phyloP scores from a whole-genome alignment of 1,284 basidiomycete species.

The Clitocybe nebularis region DNA sequence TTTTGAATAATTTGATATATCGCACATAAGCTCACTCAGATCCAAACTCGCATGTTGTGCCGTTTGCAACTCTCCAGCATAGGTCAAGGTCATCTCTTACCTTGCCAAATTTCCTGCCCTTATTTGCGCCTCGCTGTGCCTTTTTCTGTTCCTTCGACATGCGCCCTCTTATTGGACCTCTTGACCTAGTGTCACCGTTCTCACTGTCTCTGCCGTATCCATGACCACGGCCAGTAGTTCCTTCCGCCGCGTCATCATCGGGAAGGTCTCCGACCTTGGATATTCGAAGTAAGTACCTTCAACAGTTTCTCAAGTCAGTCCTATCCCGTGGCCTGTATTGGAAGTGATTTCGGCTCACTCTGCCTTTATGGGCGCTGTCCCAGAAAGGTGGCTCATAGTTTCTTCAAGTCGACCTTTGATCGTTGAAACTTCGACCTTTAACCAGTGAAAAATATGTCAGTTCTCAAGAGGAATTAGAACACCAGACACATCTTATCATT shows the following conservation, averaged over 20 bases:
- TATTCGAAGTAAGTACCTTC: conserved; percentile 60
- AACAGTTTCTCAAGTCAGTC: too few relatives aligned
- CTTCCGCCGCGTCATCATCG: conserved; percentile 80
- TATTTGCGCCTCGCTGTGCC: conserved; percentile 73
- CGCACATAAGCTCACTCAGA: conserved; percentile 59
- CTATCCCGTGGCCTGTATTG: too few relatives aligned
- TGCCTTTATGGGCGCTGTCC: conserved; percentile 71
- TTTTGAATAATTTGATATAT: background rate
- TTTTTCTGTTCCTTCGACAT: conserved; percentile 58
- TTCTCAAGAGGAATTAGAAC: too few relatives aligned
- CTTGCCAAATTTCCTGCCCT: conserved; percentile 69
- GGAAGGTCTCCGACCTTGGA: conserved; percentile 31
- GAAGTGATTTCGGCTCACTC: conserved; percentile 49
- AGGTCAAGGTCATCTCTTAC: conserved; percentile 71
- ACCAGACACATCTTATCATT: too few relatives aligned
- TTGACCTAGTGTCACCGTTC: conserved; percentile 21
- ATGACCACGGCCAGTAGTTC: conserved; percentile 40
- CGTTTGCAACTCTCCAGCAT: conserved; percentile 70
- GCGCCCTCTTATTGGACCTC: conserved; percentile 38
- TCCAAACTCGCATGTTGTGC: conserved; percentile 61
- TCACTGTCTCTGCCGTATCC: conserved; percentile 23
- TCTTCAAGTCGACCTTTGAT: too few relatives aligned
- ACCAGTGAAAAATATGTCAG: too few relatives aligned
- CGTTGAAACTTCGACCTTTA: too few relatives aligned
- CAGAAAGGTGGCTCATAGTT: conserved; percentile 30